Evolutionary conservation across 257 asterid species (phyloP).

Genomic region (Scutellaria baicalensis): DNA sequence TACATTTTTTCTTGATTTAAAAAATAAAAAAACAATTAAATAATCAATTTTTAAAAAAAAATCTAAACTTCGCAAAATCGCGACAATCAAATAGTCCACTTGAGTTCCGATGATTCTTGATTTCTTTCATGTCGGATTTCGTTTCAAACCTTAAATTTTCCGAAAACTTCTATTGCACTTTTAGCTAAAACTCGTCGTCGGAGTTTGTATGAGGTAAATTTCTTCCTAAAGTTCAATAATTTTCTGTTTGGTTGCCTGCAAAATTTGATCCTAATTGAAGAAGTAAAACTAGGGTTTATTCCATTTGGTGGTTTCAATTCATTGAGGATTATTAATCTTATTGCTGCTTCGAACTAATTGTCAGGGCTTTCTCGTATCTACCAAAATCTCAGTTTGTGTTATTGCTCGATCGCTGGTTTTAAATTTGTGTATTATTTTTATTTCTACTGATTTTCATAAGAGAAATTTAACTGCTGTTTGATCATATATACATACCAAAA

Average conservation of each 20-base stretch:
- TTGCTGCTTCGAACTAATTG: not conserved
- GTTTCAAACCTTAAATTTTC: not conserved
- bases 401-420: not conserved
- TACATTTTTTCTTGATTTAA: not conserved
- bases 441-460: not conserved
- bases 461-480: not conserved
- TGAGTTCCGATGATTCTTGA: not conserved
- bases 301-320: not conserved
- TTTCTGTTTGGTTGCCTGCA: not conserved
- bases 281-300: not conserved
- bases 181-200: not conserved
- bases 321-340: not conserved
- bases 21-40: not conserved
- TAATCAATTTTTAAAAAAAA: not conserved
- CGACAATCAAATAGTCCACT: not conserved
- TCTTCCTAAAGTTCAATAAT: not conserved
- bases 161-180: not conserved
- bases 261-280: not conserved
- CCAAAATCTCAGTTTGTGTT: not conserved
- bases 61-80: not conserved
- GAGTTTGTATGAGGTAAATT: constrained; percentile 10
- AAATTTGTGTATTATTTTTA: not conserved
- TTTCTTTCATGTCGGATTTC: not conserved
- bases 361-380: not conserved
- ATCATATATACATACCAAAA: too few species aligned